phyloP scores from a whole-genome alignment of 108 stramenopile genomes.

The Nitzschia inconspicua region DNA sequence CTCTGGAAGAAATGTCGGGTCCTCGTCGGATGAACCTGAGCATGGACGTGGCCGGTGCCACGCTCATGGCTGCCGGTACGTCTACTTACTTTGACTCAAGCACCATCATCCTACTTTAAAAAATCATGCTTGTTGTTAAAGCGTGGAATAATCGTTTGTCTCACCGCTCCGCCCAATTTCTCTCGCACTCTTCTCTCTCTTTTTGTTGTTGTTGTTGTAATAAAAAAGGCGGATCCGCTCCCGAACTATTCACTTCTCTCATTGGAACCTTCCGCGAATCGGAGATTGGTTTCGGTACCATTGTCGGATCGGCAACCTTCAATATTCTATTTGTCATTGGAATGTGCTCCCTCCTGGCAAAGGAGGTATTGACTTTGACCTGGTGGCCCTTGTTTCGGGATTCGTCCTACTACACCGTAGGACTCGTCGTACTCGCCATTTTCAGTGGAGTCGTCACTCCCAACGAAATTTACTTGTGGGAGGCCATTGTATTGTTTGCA shows the following conservation, averaged over 20 bases:
- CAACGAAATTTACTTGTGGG: conserved; percentile 62
- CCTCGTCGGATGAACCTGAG: conserved; percentile 48
- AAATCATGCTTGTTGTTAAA: not conserved
- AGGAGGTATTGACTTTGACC: conserved; percentile 64
- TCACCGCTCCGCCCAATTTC: not conserved
- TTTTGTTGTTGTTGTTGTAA: too few relatives aligned
- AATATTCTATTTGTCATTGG: conserved; percentile 87
- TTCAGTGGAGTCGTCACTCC: conserved; percentile 45
- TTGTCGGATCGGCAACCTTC: conserved; percentile 84
- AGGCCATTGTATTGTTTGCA: conserved; percentile 64
- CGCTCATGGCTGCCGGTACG: conserved; percentile 81
- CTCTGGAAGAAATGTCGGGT: conserved; percentile 70
- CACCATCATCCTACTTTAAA: too few relatives aligned
- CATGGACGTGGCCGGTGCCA: conserved; percentile 87
- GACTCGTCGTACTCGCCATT: conserved; percentile 48
- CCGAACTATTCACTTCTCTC: conserved; percentile 78
- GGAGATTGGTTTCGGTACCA: conserved; percentile 85
- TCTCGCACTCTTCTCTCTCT: not conserved
- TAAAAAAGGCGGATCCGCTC: conserved; percentile 80
- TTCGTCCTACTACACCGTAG: conserved; percentile 59
- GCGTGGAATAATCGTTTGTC: not conserved
- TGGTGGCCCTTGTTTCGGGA: conserved; percentile 87
- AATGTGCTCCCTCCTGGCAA: conserved; percentile 62
- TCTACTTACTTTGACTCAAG: too few relatives aligned
- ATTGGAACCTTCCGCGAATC: conserved; percentile 71